Percentiles rank a stretch among this genome's conserved stretches.
phyloP scores from a whole-genome alignment of 768 basidiomycete genomes.

The Astraeus odoratus region DNA sequence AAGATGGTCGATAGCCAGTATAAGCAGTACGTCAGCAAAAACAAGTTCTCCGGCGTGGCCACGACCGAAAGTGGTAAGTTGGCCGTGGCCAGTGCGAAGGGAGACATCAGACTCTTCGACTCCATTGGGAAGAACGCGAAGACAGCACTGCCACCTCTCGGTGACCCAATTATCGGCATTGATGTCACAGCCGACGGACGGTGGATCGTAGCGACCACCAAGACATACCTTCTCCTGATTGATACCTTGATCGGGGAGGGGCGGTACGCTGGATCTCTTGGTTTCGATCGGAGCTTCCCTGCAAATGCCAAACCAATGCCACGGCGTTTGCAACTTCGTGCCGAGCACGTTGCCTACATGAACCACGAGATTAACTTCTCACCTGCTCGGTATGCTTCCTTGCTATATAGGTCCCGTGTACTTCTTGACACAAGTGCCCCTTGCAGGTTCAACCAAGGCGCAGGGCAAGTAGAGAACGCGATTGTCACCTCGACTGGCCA shows the following conservation, averaged over 20 bases:
- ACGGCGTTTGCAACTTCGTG: slow-evolving; percentile 75
- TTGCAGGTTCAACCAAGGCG: slow-evolving; percentile 84
- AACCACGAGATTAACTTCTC: slow-evolving; percentile 79
- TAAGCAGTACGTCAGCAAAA: slow-evolving; percentile 95
- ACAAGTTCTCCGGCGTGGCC: slow-evolving; percentile 87
- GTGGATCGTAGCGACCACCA: slow-evolving; percentile 93
- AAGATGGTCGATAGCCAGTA: slow-evolving; percentile 93
- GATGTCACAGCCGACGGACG: slow-evolving; percentile 93
- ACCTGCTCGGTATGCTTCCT: slow-evolving; percentile 68
- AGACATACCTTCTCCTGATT: slow-evolving; percentile 88
- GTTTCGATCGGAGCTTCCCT: slow-evolving; percentile 95
- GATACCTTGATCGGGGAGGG: slow-evolving; percentile 94
- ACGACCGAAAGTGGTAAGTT: slow-evolving; percentile 85
- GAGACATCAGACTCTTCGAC: slow-evolving; percentile 93
- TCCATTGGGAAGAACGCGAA: slow-evolving; percentile 98
- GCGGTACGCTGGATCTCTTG: slow-evolving; percentile 70
- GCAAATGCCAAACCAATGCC: slow-evolving; percentile 91
- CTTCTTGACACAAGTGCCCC: slow-evolving; percentile 3
- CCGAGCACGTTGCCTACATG: slow-evolving; percentile 95
- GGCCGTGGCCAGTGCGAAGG: slow-evolving; percentile 93
- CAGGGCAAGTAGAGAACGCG: slow-evolving; percentile 84
- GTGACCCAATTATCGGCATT: slow-evolving; percentile 91
- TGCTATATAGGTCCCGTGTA: background rate
- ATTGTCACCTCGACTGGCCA: slow-evolving; percentile 93
- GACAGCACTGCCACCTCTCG: slow-evolving; percentile 91